phyloP scores from a whole-genome alignment of 257 asterid species.

The Penstemon newberryi region DNA sequence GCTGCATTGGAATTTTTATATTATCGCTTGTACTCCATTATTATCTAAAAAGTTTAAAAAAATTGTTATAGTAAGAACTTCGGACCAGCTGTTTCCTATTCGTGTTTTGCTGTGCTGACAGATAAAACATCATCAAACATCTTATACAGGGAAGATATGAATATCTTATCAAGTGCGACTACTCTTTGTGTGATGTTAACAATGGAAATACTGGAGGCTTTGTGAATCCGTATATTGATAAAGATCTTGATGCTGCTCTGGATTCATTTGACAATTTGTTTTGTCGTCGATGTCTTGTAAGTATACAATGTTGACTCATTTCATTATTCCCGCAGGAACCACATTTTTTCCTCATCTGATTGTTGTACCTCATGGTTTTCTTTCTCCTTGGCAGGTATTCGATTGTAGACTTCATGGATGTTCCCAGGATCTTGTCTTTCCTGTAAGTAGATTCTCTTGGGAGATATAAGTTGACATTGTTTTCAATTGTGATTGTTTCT shows the following conservation, averaged over 20 bases:
- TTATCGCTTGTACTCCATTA: constrained; percentile 26
- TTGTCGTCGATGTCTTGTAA: constrained; percentile 93
- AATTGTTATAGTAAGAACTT: constrained; percentile 61
- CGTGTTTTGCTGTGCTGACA: constrained; percentile 50
- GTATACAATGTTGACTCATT: constrained; percentile 32
- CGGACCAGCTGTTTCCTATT: constrained; percentile 69
- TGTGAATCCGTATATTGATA: constrained; percentile 66
- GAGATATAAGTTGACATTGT: constrained; percentile 24
- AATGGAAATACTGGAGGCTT: constrained; percentile 50
- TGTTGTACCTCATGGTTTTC: constrained; percentile 17
- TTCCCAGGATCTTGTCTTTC: constrained; percentile 80
- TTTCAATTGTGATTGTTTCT: constrained; percentile 20
- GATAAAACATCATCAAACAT: constrained; percentile 55
- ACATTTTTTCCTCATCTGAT: constrained; percentile 15
- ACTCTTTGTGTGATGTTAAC: constrained; percentile 34
- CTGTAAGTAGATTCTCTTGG: constrained; percentile 57
- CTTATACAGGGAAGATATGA: constrained; percentile 89
- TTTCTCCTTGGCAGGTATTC: constrained; percentile 65
- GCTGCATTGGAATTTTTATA: constrained; percentile 20
- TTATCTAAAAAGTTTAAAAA: constrained; percentile 27
- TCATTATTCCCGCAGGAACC: constrained; percentile 7
- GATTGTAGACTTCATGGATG: constrained; percentile 96
- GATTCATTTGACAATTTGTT: constrained; percentile 91
- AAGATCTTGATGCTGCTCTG: constrained; percentile 88
- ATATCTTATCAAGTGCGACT: constrained; percentile 50